Base-by-base conservation (phyloP, 768 basidiomycete species). In the Tylopilus vinaceipallidus region DNA sequence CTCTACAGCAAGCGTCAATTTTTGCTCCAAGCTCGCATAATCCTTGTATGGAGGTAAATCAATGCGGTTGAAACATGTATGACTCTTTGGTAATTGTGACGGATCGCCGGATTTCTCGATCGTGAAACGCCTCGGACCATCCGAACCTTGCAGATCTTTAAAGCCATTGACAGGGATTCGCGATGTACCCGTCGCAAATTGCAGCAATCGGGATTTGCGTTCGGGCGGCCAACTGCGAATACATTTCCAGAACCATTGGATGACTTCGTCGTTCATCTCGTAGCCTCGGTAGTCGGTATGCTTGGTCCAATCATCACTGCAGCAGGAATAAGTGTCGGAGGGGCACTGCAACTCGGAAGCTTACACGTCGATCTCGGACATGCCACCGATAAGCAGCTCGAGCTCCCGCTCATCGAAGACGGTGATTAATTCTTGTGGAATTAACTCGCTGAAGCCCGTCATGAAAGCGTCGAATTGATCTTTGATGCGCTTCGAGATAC, bases 191-290 rank as follows among this genome's bases (percentile, higher is more conserved):
- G 95, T 98, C 7, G 95, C 93, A 66, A 99, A 99, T 70, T 98
- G 95, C 46, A 98, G 74, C 44, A 98, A 71, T 27, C 95, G 90
- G 13, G 91, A 94, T 75, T 99, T 99, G 71, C 95, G 87, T 75
- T 99, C 97, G 1, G 95, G 86, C 11, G 97, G 95, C 97, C 97
- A 99, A 60, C 87, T 84, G 58, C 91, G 88, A 38, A 99, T 91
- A 61, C 92, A 94, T 74, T 98, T 93, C 97, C 97, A 99, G 86
- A 99, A 99, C 97, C 97, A 99, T 65, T 98, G 93, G 49, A 99
- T 95, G 41, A 95, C 91, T 63, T 95, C 92, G 64, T 95, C 93
- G 61, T 87, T 89, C 71, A 91, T 84, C 71, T 94, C 91, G 64
- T 95, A 95, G 14, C 93, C 95, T 56, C 95, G 87, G 72, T 98